Conservation (phyloP, 2,329 filamentous ascomycete genomes). For the Fusarium graminum region DNA sequence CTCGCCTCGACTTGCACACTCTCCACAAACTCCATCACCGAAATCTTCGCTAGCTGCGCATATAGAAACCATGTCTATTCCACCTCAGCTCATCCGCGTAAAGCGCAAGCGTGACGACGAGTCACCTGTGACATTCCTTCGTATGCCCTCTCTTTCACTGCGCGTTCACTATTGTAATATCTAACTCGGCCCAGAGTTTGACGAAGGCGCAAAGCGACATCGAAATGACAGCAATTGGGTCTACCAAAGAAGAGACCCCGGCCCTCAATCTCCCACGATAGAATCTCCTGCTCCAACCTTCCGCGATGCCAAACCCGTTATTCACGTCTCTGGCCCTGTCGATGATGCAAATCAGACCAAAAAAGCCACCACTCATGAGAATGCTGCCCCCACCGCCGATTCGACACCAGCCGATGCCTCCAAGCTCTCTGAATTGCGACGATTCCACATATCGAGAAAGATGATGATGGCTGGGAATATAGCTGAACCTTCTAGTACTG, state of each 20-base stretch:
- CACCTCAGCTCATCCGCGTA: slow-evolving; percentile 70
- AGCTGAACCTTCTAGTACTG: slow-evolving; percentile 42
- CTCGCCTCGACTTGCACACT: neutral
- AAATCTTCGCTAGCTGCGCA: neutral
- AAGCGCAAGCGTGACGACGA: slow-evolving; percentile 71
- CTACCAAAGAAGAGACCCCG: slow-evolving; percentile 65
- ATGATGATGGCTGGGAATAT: slow-evolving; percentile 54
- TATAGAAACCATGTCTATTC: slow-evolving; percentile 64
- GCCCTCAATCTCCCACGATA: slow-evolving; percentile 45
- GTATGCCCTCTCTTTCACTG: slow-evolving; percentile 54
- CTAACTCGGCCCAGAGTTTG: slow-evolving; percentile 60
- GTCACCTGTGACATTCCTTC: slow-evolving; percentile 67
- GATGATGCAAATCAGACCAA: slow-evolving; percentile 44
- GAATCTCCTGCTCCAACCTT: slow-evolving; percentile 39
- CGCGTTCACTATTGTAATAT: slow-evolving; percentile 12
- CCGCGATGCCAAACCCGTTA: slow-evolving; percentile 56
- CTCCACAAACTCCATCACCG: neutral
- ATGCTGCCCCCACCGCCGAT: slow-evolving; percentile 25
- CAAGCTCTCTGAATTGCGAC: slow-evolving; percentile 57
- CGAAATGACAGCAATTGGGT: slow-evolving; percentile 65
- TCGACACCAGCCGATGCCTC: slow-evolving; percentile 20
- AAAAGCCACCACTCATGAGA: slow-evolving; percentile 16
- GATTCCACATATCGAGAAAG: slow-evolving; percentile 68
- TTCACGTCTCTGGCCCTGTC: slow-evolving; percentile 62
- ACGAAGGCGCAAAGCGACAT: slow-evolving; percentile 66